phyloP scores from a whole-genome alignment of 1,284 basidiomycete genomes.

The Tilletia caries region DNA sequence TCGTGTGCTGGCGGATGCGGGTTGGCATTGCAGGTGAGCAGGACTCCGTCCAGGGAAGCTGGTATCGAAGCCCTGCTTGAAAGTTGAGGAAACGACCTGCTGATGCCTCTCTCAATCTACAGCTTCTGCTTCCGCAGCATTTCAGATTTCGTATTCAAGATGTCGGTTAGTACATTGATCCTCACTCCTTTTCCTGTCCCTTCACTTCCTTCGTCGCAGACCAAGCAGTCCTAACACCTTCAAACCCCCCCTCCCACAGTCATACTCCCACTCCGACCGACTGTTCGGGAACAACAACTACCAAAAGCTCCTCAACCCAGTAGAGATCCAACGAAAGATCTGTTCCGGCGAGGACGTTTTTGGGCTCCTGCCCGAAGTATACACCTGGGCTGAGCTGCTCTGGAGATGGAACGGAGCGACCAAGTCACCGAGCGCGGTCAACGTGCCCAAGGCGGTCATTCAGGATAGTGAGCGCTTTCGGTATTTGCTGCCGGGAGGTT shows the following conservation, averaged over 20 bases:
- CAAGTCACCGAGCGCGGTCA: slow-evolving; percentile 59
- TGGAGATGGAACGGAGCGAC: slow-evolving; percentile 26
- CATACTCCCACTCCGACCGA: slow-evolving; percentile 67
- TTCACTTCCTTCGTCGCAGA: not conserved
- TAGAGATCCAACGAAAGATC: slow-evolving; percentile 63
- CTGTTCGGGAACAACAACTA: slow-evolving; percentile 59
- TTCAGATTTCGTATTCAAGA: slow-evolving; percentile 64
- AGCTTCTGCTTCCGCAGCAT: slow-evolving; percentile 67
- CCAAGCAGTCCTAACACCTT: not conserved
- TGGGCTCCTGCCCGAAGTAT: slow-evolving; percentile 63
- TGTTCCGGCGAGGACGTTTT: slow-evolving; percentile 67
- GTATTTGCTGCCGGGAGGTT: slow-evolving; percentile 65
- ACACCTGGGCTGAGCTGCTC: slow-evolving; percentile 54
- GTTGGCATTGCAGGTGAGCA: slow-evolving; percentile 57
- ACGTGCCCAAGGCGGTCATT: slow-evolving; percentile 61
- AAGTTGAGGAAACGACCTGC: no score
- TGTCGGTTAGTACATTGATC: slow-evolving; percentile 53
- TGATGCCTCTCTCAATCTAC: slow-evolving; percentile 15
- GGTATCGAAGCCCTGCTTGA: not conserved
- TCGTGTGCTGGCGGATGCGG: slow-evolving; percentile 63
- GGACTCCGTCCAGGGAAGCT: no score
- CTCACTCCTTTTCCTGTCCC: not conserved
- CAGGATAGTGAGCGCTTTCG: slow-evolving; percentile 60
- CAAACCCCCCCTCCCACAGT: slow-evolving; percentile 28
- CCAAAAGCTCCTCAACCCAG: slow-evolving; percentile 58